phyloP scores from a whole-genome alignment of 2,329 filamentous ascomycete species.

The Paecilomyces sp. region DNA sequence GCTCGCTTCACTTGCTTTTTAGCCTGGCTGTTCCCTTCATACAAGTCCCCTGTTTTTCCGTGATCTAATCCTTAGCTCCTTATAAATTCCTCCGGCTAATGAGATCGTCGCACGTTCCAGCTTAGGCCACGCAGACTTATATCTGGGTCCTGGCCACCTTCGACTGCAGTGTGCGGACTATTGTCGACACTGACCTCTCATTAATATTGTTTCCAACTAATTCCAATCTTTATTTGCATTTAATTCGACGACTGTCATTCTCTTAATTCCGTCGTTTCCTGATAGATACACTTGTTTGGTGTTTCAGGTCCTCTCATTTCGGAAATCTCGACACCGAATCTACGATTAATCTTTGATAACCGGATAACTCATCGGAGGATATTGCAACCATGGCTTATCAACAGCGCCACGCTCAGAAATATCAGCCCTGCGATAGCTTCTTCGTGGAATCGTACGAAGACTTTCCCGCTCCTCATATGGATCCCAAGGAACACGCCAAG shows the following conservation, averaged over 20 bases:
- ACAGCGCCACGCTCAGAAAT: constrained; percentile 44
- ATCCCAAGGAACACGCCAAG: constrained; percentile 67
- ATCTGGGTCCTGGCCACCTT: constrained; percentile 19
- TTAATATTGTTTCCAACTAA: constrained; percentile 49
- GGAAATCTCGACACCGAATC: constrained; percentile 20
- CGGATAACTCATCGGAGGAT: constrained; percentile 9
- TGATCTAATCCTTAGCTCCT: constrained; percentile 10
- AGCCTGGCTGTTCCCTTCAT: constrained; percentile 3
- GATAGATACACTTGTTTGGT: constrained; percentile 20
- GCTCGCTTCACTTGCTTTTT: constrained; percentile 4
- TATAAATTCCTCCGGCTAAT: constrained; percentile 19
- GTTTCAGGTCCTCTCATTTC: constrained; percentile 39
- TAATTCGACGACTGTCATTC: constrained; percentile 45
- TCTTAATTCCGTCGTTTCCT: constrained; percentile 38
- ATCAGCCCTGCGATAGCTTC: constrained; percentile 61
- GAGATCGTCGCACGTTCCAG: constrained; percentile 19
- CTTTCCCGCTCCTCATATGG: constrained; percentile 47
- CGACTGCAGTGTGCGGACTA: constrained; percentile 28
- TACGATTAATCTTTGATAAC: constrained; percentile 15
- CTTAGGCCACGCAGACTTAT: constrained; percentile 24
- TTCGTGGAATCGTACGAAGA: constrained; percentile 58
- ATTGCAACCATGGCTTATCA: constrained; percentile 48
- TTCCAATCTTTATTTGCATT: constrained; percentile 48
- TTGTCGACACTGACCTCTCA: constrained; percentile 35
- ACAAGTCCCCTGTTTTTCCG: constrained; percentile 13